These are phyloP conservation scores for Silene latifolia DNA, from an alignment of 148 eudicot genomes.

Conservation along the genomic window DNA sequence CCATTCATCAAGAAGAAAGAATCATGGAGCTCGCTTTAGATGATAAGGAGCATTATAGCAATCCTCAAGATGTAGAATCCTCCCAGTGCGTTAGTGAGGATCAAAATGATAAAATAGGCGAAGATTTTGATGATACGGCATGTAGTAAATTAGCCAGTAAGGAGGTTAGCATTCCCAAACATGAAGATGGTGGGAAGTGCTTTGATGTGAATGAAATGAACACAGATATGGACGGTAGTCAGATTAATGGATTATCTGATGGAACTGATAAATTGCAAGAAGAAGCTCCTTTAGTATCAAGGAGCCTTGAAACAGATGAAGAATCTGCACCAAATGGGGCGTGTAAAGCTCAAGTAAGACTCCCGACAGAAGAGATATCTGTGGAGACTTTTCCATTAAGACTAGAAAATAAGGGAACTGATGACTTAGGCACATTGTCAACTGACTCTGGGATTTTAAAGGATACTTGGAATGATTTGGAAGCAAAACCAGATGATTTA, in stretches of 20 bases:
- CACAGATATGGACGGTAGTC: slow-evolving; percentile 20
- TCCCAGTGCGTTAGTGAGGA: slow-evolving; percentile 14
- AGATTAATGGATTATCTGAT: slow-evolving; percentile 28
- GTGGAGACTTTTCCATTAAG: slow-evolving; percentile 70
- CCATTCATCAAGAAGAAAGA: slow-evolving; percentile 19
- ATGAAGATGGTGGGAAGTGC: slow-evolving; percentile 11
- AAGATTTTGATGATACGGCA: slow-evolving; percentile 16
- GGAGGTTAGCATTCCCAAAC: slow-evolving; percentile 1
- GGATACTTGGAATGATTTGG: slow-evolving; percentile 25
- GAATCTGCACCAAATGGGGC: slow-evolving; percentile 20
- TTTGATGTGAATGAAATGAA: slow-evolving; percentile 21
- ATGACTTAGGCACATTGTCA: slow-evolving; percentile 28
- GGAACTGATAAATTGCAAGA: slow-evolving; percentile 23
- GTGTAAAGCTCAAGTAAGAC: slow-evolving; percentile 7
- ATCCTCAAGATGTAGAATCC: slow-evolving; percentile 17
- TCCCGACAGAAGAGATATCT: slow-evolving; percentile 28
- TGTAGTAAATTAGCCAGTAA: slow-evolving; percentile 1
- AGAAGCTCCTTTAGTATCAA: slow-evolving; percentile 16
- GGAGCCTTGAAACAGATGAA: slow-evolving; percentile 26
- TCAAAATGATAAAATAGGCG: not conserved
- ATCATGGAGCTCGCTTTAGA: slow-evolving; percentile 23
- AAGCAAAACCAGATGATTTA: slow-evolving; percentile 19
- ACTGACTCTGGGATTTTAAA: slow-evolving; percentile 11
- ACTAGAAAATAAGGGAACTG: slow-evolving; percentile 30
- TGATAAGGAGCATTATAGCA: slow-evolving; percentile 23